These are phyloP conservation scores for Kwoniella europaea DNA, from an alignment of 768 basidiomycete genomes.

Conservation along the genomic window DNA sequence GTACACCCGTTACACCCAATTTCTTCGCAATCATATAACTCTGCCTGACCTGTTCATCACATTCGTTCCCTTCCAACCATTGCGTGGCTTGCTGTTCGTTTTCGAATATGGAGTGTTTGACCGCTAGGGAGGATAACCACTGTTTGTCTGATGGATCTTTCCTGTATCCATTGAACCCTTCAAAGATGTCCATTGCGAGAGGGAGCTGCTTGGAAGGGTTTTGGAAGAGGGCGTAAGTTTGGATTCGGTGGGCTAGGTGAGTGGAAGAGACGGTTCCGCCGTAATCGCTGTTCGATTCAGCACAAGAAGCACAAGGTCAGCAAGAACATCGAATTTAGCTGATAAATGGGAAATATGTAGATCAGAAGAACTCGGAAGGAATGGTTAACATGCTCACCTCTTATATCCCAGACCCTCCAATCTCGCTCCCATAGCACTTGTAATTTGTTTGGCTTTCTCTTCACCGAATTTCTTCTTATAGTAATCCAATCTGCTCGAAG, in stretches of 20 bases:
- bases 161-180: slow-evolving; percentile 18
- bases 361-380: neutral
- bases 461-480: slow-evolving; percentile 62
- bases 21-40: slow-evolving; percentile 30
- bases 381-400: slow-evolving; percentile 61
- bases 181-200: slow-evolving; percentile 37
- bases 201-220: slow-evolving; percentile 27
- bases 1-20: slow-evolving; percentile 45
- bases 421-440: slow-evolving; percentile 66
- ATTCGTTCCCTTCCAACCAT: slow-evolving; percentile 36
- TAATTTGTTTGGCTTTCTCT: slow-evolving; percentile 62
- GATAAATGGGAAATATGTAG: no score
- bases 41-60: slow-evolving; percentile 37
- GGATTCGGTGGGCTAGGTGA: slow-evolving; percentile 37
- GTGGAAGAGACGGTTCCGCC: slow-evolving; percentile 28
- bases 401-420: slow-evolving; percentile 66
- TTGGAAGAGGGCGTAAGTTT: slow-evolving; percentile 29
- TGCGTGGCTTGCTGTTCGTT: slow-evolving; percentile 18
- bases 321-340: no score
- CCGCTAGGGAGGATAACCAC: slow-evolving; percentile 27
- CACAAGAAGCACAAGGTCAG: neutral
- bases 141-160: slow-evolving; percentile 32
- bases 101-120: slow-evolving; percentile 34
- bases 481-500: slow-evolving; percentile 32
- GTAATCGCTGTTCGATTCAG: slow-evolving; percentile 15